Evolutionary conservation across 805 yeast genomes (phyloP).

Genomic region (Barnettozyma sucrosica): DNA sequence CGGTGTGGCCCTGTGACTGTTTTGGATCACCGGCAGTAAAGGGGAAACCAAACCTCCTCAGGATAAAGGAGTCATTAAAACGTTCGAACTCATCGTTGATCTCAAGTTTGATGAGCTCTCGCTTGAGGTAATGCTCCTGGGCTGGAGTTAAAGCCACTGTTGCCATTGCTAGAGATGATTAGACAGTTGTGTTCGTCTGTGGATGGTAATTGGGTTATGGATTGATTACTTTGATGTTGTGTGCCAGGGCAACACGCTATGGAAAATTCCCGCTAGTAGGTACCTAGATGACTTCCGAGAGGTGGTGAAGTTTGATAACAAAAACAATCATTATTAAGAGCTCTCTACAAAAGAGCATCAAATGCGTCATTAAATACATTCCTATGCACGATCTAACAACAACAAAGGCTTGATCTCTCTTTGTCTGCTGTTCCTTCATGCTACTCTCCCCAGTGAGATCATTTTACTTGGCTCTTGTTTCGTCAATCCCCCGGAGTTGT

Average conservation of each 20-base stretch:
- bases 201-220: not conserved
- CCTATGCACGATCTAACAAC: not conserved
- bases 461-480: not conserved
- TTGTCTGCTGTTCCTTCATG: not conserved
- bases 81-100: slow-evolving; percentile 55
- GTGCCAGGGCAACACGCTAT: no score
- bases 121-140: slow-evolving; percentile 84
- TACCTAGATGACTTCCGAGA: not conserved
- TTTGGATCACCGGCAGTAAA: slow-evolving; percentile 47
- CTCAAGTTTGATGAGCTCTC: slow-evolving; percentile 64
- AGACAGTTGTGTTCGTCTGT: not conserved
- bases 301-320: not conserved
- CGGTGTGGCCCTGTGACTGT: not conserved
- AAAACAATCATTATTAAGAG: not conserved
- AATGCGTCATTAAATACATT: not conserved
- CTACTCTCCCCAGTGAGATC: no score
- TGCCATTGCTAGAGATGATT: not conserved
- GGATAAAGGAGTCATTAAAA: slow-evolving; percentile 54
- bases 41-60: slow-evolving; percentile 74
- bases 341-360: not conserved
- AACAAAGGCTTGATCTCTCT: no score
- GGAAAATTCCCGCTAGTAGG: no score
- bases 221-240: no score
- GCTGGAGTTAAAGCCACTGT: slow-evolving; percentile 39
- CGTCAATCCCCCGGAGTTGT: not conserved